Conservation (phyloP, 1,139 yeast genomes). For the Candida dubliniensis region DNA sequence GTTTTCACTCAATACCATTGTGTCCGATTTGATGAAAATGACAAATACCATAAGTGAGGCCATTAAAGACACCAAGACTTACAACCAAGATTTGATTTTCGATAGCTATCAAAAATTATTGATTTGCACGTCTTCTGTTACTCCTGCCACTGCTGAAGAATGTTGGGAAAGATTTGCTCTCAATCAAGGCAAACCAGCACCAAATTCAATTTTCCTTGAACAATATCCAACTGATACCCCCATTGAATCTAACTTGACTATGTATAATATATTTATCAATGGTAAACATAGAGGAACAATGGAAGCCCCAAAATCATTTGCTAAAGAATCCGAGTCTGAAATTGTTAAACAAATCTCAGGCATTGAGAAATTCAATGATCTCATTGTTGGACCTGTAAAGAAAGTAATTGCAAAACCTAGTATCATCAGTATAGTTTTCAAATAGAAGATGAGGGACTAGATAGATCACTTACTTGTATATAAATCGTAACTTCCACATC, state of each 20-base stretch:
- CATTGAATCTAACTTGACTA: constrained; percentile 34
- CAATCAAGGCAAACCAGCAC: constrained; percentile 20
- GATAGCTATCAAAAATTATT: constrained; percentile 56
- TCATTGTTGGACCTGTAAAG: constrained; percentile 11
- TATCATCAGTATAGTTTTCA: constrained; percentile 27
- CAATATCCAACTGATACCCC: constrained; percentile 51
- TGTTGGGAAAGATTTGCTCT: constrained; percentile 58
- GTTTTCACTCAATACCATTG: constrained; percentile 74
- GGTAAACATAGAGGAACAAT: constrained; percentile 64
- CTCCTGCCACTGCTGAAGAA: constrained; percentile 84
- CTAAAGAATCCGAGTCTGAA: constrained; percentile 26
- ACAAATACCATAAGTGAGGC: constrained; percentile 56
- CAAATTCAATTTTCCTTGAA: constrained; percentile 56
- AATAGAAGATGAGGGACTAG: not conserved
- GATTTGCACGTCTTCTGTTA: constrained; percentile 65
- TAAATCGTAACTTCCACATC: no score
- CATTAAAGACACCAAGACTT: constrained; percentile 25
- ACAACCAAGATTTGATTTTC: constrained; percentile 27
- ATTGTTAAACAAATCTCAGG: constrained; percentile 24
- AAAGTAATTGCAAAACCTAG: constrained; percentile 29
- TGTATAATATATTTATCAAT: constrained; percentile 61
- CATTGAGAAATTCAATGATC: constrained; percentile 12
- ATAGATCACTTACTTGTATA: no score
- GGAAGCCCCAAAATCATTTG: constrained; percentile 18
- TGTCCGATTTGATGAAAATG: constrained; percentile 87